Evolutionary conservation across 352 stramenopile genomes (phyloP), one percentile per base, ranked within the genome.

Genomic region (Globisporangium cylindrosporum): DNA sequence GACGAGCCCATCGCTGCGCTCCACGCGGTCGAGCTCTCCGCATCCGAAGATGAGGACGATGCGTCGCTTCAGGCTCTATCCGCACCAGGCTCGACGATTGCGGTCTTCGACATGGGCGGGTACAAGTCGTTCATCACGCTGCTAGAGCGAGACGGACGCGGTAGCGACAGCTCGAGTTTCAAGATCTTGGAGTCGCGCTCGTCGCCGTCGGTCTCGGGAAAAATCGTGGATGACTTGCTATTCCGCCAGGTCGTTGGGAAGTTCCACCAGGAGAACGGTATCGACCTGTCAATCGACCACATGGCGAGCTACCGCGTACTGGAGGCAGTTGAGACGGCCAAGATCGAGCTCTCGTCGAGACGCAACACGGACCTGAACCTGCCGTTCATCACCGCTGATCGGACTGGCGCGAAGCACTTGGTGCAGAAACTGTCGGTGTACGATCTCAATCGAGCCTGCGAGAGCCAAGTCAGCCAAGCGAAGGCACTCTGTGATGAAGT

Each of bases 331-430:
- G 81, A 93, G 54, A 62, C 76, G n/a, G 85, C 85, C 10, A 93
- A 93, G 71, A 80, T 82, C 25, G 85, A 93, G 66, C 71, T 93
- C 14, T 90, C 81, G 20, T 82, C 70, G 48, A 76, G 77, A 1
- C 62, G 62, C 24, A 84, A 68, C 63, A 91, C 80, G 1, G 83
- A 91, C 32, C 77, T 92, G 48, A 90, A 93, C 65, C 73, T 93
- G 0, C 85, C 85, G 51, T 93, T 93, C 67, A 91, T 93, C 69
- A 93, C 85, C 0, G 85, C 85, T 1, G 79, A 93, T 63, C 70
- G 72, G 24, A 89, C 75, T 0, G 85, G 85, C 2, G 85, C 81
- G 48, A 92, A 91, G 62, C 85, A 93, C 60, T 73, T 92, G 27
- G 78, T 91, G 20, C 85, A 91, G 48, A 85, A 78, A 61, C 48